Evolutionary conservation across 768 basidiomycete genomes (phyloP), one percentile per base, ranked within the genome.

Genomic region (Lactarius sp.): DNA sequence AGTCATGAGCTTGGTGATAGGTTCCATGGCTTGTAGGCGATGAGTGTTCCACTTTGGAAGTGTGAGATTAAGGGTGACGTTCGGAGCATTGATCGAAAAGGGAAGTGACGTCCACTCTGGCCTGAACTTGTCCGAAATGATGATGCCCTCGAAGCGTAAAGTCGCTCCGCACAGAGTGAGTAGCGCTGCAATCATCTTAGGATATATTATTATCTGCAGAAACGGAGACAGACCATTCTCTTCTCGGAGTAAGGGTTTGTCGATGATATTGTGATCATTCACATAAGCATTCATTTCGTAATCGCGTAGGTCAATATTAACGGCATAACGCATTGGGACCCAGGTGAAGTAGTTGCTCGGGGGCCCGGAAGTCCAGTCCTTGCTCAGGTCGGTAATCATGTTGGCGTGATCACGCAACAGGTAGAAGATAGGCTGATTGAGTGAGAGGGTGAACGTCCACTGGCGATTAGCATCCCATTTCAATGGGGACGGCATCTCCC

Each of bases 251-350:
- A 87, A 76, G 3, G 94, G 93, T 65, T 89, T 90, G 77, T 97
- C 93, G 55, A 98, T 90, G 71, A 98, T 92, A 71, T 98, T 98
- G 71, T 94, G 93, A 73, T 98, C 96, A 71, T 98, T 98, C 56
- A 91, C 85, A 71, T 92, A 95, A 31, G 91, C 72, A 68, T 89
- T 88, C 55, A 96, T 71, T 62, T 84, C 81, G 74, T 86, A 95
- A 69, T 92, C 85, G 71, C 86, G 80, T 62, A 98, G 73, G 60
- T 85, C 80, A 53, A 97, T 67, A 54, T 87, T 79, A 66, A 95
- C 74, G 16, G 73, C 73, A 74, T 98, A 98, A 7, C 85, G 71
- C 73, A 83, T 92, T 0, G 96, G 95, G 22, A 94, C 79, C 73
- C 94, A 98, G 52, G 85, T 86, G 65, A 87, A 78, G 72, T 87